A percentile compares a stretch with the other conserved stretches of the same genome.
Evolutionary conservation across 78 protist species (phyloP).

Genomic region (Dictyostelium brefeldianum): DNA sequence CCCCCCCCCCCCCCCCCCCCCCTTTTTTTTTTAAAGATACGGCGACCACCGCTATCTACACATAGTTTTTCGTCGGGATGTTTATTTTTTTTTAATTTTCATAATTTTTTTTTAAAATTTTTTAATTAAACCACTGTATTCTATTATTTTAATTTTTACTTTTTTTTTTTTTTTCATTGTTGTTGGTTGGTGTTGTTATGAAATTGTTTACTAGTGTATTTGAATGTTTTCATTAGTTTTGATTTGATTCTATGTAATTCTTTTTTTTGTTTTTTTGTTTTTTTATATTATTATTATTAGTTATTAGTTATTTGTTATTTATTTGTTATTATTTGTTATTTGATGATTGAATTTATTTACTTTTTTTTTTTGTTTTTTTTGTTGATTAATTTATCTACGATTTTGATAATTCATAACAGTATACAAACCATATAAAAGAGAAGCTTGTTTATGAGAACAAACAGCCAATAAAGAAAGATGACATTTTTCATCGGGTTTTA

Average conservation of each 20-base stretch:
- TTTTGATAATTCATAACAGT: conserved; percentile 82
- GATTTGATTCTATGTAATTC: background rate
- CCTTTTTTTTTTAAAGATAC: too few species aligned
- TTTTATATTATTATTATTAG: background rate
- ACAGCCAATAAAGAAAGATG: conserved; percentile 83
- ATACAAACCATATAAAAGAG: conserved; percentile 74
- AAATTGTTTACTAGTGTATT: background rate
- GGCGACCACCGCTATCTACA: too few species aligned
- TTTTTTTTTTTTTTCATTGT: background rate
- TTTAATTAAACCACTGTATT: background rate
- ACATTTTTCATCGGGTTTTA: conserved; percentile 83
- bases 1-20: too few species aligned
- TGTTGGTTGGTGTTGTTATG: background rate
- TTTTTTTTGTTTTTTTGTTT: background rate
- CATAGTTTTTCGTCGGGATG: too few species aligned
- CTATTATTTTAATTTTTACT: background rate
- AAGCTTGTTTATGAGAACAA: conserved; percentile 83
- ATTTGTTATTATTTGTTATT: background rate
- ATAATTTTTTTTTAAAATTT: too few species aligned
- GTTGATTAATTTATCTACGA: conserved; percentile 35
- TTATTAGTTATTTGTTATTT: background rate
- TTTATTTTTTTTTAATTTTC: too few species aligned
- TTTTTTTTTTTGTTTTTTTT: background rate
- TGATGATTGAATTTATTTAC: too few species aligned
- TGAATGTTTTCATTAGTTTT: background rate